Conservation (phyloP, 345 rosid species). For the Pistacia atlantica region DNA sequence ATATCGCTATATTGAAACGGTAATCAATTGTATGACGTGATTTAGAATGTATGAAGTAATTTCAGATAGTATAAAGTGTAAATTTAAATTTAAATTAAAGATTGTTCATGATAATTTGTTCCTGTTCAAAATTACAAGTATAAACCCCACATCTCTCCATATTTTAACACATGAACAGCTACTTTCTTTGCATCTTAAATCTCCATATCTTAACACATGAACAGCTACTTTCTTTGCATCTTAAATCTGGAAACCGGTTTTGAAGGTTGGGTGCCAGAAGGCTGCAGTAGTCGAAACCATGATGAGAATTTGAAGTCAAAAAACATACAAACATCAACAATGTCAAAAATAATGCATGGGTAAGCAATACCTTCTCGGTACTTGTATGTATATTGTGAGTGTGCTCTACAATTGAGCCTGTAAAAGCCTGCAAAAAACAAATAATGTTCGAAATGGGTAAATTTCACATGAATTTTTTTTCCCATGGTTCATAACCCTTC, state of each 20-base stretch:
- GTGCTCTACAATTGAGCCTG: conserved; percentile 74
- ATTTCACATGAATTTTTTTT: not conserved
- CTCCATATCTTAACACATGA: conserved; percentile 18
- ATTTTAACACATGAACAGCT: conserved; percentile 20
- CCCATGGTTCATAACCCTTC: not conserved
- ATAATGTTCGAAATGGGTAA: not conserved
- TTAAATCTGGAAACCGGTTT: conserved; percentile 85
- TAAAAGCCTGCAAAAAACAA: conserved; percentile 58
- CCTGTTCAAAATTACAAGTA: not conserved
- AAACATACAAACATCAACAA: not conserved
- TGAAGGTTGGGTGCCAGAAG: conserved; percentile 52
- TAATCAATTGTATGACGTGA: too few species aligned
- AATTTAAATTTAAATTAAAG: not conserved
- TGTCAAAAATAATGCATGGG: not conserved
- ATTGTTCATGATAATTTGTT: not conserved
- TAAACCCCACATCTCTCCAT: not conserved
- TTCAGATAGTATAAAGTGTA: too few species aligned
- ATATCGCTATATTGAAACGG: too few species aligned
- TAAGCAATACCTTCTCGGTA: conserved; percentile 45
- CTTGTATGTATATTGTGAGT: conserved; percentile 31
- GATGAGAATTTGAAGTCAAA: conserved; percentile 2
- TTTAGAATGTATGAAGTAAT: too few species aligned
- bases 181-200: conserved; percentile 74
- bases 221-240: conserved; percentile 63
- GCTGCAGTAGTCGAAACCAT: conserved; percentile 37